These are phyloP conservation scores for Castanopsis chinensis DNA, from an alignment of 306 rosid species.

Conservation along the genomic window DNA sequence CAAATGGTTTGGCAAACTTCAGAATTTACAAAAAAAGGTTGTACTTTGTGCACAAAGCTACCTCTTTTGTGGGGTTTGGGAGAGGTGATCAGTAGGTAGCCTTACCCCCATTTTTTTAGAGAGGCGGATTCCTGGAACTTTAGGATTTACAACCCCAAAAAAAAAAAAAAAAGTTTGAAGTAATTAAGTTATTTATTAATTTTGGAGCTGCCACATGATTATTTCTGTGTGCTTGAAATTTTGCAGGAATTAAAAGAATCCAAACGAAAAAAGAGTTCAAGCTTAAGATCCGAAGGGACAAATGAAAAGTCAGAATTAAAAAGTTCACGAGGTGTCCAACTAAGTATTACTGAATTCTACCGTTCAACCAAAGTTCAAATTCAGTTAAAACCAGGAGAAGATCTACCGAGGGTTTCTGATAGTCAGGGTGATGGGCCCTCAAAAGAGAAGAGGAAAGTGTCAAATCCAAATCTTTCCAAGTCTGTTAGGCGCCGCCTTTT, in stretches of 20 bases:
- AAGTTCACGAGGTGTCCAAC: conserved; percentile 40
- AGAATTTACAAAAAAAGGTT: too few species aligned
- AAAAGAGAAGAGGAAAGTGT: conserved; percentile 40
- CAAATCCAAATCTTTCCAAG: conserved; percentile 52
- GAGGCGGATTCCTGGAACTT: too few species aligned
- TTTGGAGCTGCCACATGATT: background rate
- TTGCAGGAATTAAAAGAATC: conserved; percentile 57
- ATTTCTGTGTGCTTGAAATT: conserved; percentile 24
- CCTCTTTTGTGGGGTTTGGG: too few species aligned
- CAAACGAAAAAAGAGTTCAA: conserved; percentile 43
- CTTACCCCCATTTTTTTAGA: too few species aligned
- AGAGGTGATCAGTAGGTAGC: too few species aligned
- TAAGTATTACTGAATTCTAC: conserved; percentile 68
- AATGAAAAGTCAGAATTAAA: conserved; percentile 37
- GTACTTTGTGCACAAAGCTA: too few species aligned
- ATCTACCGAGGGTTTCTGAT: conserved; percentile 24
- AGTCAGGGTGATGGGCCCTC: conserved; percentile 30
- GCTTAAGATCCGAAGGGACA: conserved; percentile 32
- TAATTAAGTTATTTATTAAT: background rate
- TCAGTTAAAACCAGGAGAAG: conserved; percentile 38
- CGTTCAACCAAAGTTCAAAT: conserved; percentile 51
- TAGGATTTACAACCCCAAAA: too few species aligned
- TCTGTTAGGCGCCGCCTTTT: conserved; percentile 86
- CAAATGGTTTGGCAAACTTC: too few species aligned
- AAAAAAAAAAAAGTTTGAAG: background rate